Evolutionary conservation across 164 flowering plant genomes (phyloP).

Genomic region (Magnolia kwangsiensis): DNA sequence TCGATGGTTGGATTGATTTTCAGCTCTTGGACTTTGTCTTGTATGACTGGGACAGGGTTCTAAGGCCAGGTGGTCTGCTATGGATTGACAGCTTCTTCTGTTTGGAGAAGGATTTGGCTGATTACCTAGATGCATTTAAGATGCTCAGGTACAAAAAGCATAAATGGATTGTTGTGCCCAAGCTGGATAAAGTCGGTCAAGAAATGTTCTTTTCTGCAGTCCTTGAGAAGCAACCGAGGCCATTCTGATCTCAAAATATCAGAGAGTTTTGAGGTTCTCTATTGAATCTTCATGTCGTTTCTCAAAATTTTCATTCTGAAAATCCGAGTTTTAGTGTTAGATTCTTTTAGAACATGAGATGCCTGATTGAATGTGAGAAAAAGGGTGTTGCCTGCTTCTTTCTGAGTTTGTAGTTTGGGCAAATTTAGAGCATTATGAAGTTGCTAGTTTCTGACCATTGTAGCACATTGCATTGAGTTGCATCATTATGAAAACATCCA

Average conservation of each 20-base stretch:
- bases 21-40: slow-evolving; percentile 51
- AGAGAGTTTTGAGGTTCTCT: neutral
- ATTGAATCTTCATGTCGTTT: neutral
- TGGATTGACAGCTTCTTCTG: slow-evolving; percentile 82
- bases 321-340: neutral
- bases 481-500: too few species aligned
- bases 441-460: neutral
- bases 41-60: slow-evolving; percentile 61
- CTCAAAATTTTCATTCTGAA: neutral
- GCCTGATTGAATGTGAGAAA: neutral
- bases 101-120: slow-evolving; percentile 46
- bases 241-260: slow-evolving; percentile 19
- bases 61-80: slow-evolving; percentile 66
- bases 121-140: slow-evolving; percentile 45
- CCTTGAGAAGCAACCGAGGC: slow-evolving; percentile 57
- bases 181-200: slow-evolving; percentile 44
- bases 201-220: slow-evolving; percentile 65
- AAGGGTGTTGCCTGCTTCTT: neutral
- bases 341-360: neutral
- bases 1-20: slow-evolving; percentile 68
- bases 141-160: slow-evolving; percentile 54
- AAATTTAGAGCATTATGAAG: neutral
- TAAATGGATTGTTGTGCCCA: slow-evolving; percentile 53
- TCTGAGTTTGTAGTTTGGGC: neutral
- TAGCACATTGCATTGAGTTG: neutral